Evolutionary conservation across 2,329 filamentous ascomycete species (phyloP).

Genomic region (Beauveria sp.): DNA sequence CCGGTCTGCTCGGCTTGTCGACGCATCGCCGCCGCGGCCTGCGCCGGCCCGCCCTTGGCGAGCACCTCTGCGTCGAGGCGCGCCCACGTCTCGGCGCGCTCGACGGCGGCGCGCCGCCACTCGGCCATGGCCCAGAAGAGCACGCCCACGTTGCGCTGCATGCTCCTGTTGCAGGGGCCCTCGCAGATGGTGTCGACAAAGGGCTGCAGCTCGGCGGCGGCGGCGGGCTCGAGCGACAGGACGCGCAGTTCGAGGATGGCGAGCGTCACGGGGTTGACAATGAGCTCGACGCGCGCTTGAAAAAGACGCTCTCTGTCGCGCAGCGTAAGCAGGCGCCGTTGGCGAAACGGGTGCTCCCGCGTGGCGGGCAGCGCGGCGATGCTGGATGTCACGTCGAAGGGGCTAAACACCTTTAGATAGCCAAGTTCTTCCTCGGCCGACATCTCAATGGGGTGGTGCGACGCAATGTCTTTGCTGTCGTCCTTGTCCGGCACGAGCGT

Average conservation of each 20-base stretch:
- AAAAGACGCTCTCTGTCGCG: conserved; percentile 44
- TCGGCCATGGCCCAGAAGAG: conserved; percentile 60
- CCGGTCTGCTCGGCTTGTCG: conserved; percentile 14
- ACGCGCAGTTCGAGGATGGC: conserved; percentile 47
- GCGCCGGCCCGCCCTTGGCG: conserved; percentile 21
- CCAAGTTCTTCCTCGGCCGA: conserved; percentile 57
- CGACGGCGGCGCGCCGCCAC: conserved; percentile 55
- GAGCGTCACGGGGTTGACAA: conserved; percentile 45
- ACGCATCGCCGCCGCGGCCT: conserved; percentile 19
- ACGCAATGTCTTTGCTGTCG: conserved; percentile 35
- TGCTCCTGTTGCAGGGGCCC: conserved; percentile 32
- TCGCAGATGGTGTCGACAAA: conserved; percentile 40
- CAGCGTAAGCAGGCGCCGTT: conserved; percentile 50
- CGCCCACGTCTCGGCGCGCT: conserved; percentile 57
- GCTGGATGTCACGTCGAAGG: conserved; percentile 53
- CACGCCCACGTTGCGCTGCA: conserved; percentile 50
- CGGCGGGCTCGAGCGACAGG: conserved; percentile 47
- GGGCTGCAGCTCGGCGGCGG: conserved; percentile 48
- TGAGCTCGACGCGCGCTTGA: conserved; percentile 48
- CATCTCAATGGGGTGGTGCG: conserved; percentile 59
- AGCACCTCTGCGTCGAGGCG: conserved; percentile 41
- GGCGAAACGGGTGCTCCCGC: conserved; percentile 31
- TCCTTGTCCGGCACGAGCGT: conserved; percentile 20
- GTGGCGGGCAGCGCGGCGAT: conserved; percentile 36
- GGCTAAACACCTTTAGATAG: conserved; percentile 64